Percentiles rank a stretch among this genome's conserved stretches.
These are phyloP conservation scores for Tricholoma flavovirens DNA, from an alignment of 768 basidiomycete genomes.

Conservation along the genomic window DNA sequence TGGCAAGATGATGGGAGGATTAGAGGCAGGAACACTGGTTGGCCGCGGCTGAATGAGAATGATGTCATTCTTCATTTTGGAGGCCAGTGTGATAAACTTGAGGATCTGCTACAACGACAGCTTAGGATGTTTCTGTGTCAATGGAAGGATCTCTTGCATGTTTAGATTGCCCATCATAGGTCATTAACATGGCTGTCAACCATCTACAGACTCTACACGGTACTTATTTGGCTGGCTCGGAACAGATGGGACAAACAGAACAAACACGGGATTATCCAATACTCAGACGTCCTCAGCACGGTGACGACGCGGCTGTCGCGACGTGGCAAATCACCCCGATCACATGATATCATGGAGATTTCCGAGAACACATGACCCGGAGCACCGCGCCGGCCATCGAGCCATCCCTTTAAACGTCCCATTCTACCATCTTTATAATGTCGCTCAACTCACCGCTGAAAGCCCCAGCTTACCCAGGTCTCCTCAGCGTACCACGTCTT, in stretches of 20 bases:
- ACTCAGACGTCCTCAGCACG: too few species aligned
- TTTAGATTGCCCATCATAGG: background rate
- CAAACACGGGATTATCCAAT: too few species aligned
- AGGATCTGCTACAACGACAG: background rate
- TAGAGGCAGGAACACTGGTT: too few species aligned
- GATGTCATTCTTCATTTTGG: too few species aligned
- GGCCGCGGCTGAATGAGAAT: background rate
- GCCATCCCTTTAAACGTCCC: too few species aligned
- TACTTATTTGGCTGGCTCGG: background rate
- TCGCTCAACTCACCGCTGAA: background rate
- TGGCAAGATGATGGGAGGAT: background rate
- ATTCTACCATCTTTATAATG: background rate
- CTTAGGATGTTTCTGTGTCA: background rate
- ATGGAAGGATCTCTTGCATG: background rate
- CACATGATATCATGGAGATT: too few species aligned
- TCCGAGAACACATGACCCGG: too few species aligned
- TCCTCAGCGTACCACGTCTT: conserved; percentile 36
- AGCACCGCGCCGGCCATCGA: too few species aligned
- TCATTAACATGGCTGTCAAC: background rate
- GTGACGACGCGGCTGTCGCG: too few species aligned
- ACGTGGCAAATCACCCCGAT: too few species aligned
- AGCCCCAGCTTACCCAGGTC: conserved; percentile 15
- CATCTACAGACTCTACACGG: background rate
- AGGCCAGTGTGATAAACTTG: background rate
- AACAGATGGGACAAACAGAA: too few species aligned